Evolutionary conservation across 2,329 filamentous ascomycete genomes (phyloP).

Genomic region (Coniochaeta prunicola): DNA sequence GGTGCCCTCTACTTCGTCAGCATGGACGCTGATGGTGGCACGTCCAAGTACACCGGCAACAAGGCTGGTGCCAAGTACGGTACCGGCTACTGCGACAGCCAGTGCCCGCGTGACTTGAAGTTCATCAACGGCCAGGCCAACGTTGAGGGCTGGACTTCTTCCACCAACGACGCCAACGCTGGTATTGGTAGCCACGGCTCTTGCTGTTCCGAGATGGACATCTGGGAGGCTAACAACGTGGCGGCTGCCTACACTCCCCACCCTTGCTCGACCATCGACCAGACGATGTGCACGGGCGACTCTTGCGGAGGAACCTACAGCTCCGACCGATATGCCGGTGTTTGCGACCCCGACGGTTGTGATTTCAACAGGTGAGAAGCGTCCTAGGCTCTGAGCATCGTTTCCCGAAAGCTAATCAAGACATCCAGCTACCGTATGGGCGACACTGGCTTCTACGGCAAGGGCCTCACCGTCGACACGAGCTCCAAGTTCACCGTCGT

Average conservation of each 20-base stretch:
- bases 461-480: constrained; percentile 51
- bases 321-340: constrained; percentile 48
- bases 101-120: constrained; percentile 49
- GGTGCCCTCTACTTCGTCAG: constrained; percentile 61
- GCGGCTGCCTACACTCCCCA: constrained; percentile 60
- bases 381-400: background rate
- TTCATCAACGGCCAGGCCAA: constrained; percentile 52
- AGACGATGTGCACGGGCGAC: constrained; percentile 42
- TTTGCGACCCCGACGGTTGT: constrained; percentile 63
- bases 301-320: constrained; percentile 47
- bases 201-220: constrained; percentile 56
- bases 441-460: constrained; percentile 55
- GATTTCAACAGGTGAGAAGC: constrained; percentile 48
- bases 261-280: constrained; percentile 45
- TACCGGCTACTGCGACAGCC: constrained; percentile 49
- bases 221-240: constrained; percentile 57
- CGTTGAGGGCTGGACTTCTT: constrained; percentile 42
- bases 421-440: constrained; percentile 52
- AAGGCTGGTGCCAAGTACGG: constrained; percentile 51
- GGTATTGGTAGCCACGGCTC: constrained; percentile 44
- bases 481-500: constrained; percentile 55
- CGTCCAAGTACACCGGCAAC: constrained; percentile 41
- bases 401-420: background rate
- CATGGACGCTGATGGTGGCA: constrained; percentile 53
- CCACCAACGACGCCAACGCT: constrained; percentile 44